A percentile compares a stretch with the other conserved stretches of the same genome.
Conservation (phyloP, 768 basidiomycete genomes). For the Termitomyces sp. region DNA sequence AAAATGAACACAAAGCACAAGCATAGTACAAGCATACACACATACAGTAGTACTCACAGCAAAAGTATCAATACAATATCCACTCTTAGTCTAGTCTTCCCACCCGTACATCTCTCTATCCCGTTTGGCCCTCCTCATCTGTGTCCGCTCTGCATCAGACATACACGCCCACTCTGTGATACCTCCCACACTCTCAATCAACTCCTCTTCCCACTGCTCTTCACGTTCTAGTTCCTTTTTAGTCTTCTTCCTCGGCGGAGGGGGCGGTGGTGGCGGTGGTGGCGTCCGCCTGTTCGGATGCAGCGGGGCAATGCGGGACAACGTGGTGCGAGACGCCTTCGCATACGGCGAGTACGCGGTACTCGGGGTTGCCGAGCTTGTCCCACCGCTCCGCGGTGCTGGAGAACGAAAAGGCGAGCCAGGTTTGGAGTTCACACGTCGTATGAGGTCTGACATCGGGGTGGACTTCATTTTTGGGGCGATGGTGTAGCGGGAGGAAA, state of each 20-base stretch:
- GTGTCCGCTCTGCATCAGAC: constrained; percentile 47
- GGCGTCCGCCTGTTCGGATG: constrained; percentile 73
- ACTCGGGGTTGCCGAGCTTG: constrained; percentile 17
- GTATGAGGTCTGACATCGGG: constrained; percentile 75
- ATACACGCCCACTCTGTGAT: constrained; percentile 52
- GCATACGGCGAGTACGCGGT: constrained; percentile 59
- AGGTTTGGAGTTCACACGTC: constrained; percentile 64
- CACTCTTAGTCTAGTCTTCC: constrained; percentile 37
- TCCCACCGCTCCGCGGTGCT: constrained; percentile 14
- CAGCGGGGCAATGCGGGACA: constrained; percentile 71
- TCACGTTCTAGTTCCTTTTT: constrained; percentile 76
- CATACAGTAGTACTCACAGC: not conserved
- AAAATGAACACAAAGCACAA: not conserved
- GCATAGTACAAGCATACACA: not conserved
- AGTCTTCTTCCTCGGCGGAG: constrained; percentile 71
- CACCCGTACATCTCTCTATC: constrained; percentile 60
- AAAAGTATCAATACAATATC: not conserved
- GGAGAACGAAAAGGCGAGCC: constrained; percentile 53
- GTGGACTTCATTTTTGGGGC: constrained; percentile 48
- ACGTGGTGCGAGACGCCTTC: constrained; percentile 58
- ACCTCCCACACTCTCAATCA: constrained; percentile 70
- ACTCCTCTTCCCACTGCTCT: constrained; percentile 78
- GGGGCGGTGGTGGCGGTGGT: constrained; percentile 67
- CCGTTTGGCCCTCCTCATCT: constrained; percentile 56
- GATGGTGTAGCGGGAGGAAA: constrained; percentile 39